phyloP scores from a whole-genome alignment of 768 basidiomycete genomes.

The Chalciporus piperatus region DNA sequence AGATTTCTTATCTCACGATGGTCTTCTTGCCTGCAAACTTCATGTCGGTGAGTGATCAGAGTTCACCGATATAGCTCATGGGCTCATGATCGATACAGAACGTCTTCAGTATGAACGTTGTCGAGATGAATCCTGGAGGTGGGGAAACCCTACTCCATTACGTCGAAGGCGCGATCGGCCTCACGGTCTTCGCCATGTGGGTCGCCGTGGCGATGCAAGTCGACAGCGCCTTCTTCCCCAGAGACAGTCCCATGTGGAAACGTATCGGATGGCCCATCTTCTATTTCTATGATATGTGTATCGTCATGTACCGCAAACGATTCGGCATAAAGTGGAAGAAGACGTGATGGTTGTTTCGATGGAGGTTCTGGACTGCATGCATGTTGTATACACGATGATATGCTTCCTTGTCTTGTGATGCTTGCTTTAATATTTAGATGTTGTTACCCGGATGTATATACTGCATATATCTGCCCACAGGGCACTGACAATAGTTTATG shows the following conservation, averaged over 20 bases:
- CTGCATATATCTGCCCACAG: too few species aligned
- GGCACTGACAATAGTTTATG: too few species aligned
- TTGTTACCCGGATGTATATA: too few species aligned
- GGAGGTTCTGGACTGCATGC: neutral
- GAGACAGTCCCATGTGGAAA: conserved; percentile 11
- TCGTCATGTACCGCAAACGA: neutral
- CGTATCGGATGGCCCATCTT: conserved; percentile 23
- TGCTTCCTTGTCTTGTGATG: too few species aligned
- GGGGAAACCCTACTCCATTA: conserved; percentile 38
- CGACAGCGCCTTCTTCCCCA: conserved; percentile 23
- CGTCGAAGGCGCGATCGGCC: conserved; percentile 37
- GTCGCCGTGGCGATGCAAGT: conserved; percentile 50
- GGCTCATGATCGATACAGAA: conserved; percentile 30
- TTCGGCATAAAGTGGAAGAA: conserved; percentile 1
- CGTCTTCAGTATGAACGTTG: conserved; percentile 57
- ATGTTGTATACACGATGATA: too few species aligned
- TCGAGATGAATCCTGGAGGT: conserved; percentile 34
- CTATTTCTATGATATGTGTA: neutral
- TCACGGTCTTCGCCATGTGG: conserved; percentile 55
- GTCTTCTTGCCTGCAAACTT: conserved; percentile 58
- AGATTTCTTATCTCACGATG: conserved; percentile 54
- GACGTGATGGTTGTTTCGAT: conserved; percentile 1
- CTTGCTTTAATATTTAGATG: too few species aligned
- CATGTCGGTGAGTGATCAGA: conserved; percentile 22
- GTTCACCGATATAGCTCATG: neutral